These are phyloP conservation scores for Geotrichum macrosporum DNA, from an alignment of 1,139 yeast genomes.

Conservation along the genomic window DNA sequence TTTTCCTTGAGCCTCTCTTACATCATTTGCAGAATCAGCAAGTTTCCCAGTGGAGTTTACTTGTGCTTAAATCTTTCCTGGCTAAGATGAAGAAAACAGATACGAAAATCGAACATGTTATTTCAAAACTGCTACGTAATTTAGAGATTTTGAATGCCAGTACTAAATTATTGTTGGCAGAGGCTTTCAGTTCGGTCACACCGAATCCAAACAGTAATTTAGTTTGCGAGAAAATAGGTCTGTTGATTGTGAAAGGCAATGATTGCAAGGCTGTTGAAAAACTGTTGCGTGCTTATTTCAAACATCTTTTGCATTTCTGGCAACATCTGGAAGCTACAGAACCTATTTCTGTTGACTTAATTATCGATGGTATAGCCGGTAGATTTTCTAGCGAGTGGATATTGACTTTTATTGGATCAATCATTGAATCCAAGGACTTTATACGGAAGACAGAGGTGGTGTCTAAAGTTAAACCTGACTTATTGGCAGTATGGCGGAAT, in stretches of 20 bases:
- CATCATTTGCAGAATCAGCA: conserved; percentile 62
- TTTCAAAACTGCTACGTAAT: too few species aligned
- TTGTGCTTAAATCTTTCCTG: conserved; percentile 38
- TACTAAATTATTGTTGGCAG: too few species aligned
- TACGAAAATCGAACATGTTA: too few species aligned
- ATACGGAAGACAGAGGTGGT: conserved; percentile 19
- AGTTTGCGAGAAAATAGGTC: conserved; percentile 45
- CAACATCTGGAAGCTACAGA: conserved; percentile 21
- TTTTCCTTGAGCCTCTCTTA: conserved; percentile 56
- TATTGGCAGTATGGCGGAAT: conserved; percentile 33
- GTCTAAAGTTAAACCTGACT: conserved; percentile 41
- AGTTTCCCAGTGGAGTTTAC: conserved; percentile 54
- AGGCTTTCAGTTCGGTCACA: too few species aligned
- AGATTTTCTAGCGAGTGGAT: conserved; percentile 73
- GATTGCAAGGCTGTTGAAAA: conserved; percentile 60
- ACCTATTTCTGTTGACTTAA: conserved; percentile 34
- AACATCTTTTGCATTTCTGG: conserved; percentile 39
- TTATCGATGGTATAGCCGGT: conserved; percentile 60
- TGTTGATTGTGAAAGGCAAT: conserved; percentile 63
- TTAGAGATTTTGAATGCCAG: too few species aligned
- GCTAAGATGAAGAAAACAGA: conserved; percentile 25
- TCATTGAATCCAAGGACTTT: conserved; percentile 25
- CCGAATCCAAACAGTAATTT: too few species aligned
- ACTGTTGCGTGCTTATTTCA: conserved; percentile 47
- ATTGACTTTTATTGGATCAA: conserved; percentile 45